Conservation (phyloP, 2,329 filamentous ascomycete species). For the Chrysoporthe deuterocubensis region DNA sequence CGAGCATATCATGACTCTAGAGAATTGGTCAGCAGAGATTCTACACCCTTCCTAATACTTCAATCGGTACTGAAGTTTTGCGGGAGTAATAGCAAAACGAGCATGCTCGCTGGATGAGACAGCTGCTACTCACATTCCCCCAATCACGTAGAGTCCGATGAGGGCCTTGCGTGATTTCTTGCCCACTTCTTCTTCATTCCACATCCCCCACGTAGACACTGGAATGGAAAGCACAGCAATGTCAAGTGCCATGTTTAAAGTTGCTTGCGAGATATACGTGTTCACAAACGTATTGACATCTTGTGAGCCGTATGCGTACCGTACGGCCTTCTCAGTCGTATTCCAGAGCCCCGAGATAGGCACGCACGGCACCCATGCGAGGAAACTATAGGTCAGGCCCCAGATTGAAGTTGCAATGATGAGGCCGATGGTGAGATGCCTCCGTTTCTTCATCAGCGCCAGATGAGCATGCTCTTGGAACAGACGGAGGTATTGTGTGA, state of each 20-base stretch:
- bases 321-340: background rate
- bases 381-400: slow-evolving; percentile 31
- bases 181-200: slow-evolving; percentile 12
- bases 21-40: background rate
- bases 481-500: slow-evolving; percentile 35
- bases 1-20: slow-evolving; percentile 32
- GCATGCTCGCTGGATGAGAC: background rate
- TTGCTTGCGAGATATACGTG: slow-evolving; percentile 19
- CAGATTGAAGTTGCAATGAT: slow-evolving; percentile 29
- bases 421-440: slow-evolving; percentile 25
- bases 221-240: slow-evolving; percentile 22
- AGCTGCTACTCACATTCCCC: slow-evolving; percentile 28
- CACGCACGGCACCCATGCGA: slow-evolving; percentile 34
- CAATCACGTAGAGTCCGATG: slow-evolving; percentile 19
- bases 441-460: slow-evolving; percentile 25
- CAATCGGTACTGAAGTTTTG: too few species aligned
- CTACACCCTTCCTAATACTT: background rate
- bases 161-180: slow-evolving; percentile 13
- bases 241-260: slow-evolving; percentile 23
- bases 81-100: background rate
- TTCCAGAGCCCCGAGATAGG: slow-evolving; percentile 32
- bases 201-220: slow-evolving; percentile 18
- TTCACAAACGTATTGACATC: slow-evolving; percentile 15
- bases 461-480: slow-evolving; percentile 29
- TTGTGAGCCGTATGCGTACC: slow-evolving; percentile 21